Conservation (phyloP, 2,329 filamentous ascomycete species). For the Neurospora sp. region DNA sequence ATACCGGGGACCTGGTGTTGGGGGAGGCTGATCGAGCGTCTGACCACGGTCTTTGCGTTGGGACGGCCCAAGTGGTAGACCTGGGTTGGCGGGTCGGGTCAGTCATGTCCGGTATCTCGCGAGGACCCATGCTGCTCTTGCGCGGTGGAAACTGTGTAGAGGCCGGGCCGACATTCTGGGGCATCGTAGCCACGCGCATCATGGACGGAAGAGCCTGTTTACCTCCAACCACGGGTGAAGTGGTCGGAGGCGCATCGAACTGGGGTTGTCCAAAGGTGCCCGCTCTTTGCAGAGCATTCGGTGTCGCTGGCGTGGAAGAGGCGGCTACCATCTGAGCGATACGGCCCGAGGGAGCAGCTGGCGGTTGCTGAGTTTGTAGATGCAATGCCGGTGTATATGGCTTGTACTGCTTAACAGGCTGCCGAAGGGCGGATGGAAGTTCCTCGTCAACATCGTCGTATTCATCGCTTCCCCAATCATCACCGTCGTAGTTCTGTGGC, state of each 20-base stretch:
- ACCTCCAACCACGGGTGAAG: not conserved
- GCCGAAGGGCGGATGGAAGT: constrained; percentile 5
- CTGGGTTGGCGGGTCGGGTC: constrained; percentile 9
- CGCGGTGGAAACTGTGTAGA: constrained; percentile 43
- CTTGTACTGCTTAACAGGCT: not conserved
- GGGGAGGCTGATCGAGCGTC: constrained; percentile 32
- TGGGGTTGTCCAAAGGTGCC: not conserved
- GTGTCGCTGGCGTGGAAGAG: not conserved
- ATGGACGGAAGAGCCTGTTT: not conserved
- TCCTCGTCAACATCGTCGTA: constrained; percentile 51
- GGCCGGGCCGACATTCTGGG: constrained; percentile 21
- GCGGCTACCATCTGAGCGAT: not conserved
- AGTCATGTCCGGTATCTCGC: constrained; percentile 22
- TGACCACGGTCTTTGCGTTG: constrained; percentile 22
- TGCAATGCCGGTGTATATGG: not conserved
- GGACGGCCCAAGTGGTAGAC: constrained; percentile 16
- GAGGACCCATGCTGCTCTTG: constrained; percentile 50
- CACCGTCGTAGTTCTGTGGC: constrained; percentile 76
- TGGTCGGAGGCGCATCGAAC: not conserved
- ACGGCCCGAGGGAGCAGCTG: constrained; percentile 2
- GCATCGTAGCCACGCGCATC: constrained; percentile 14
- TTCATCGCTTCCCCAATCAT: constrained; percentile 73
- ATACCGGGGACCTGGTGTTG: constrained; percentile 23
- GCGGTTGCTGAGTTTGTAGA: constrained; percentile 9
- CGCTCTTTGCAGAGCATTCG: not conserved